Evolutionary conservation across 352 stramenopile genomes (phyloP).

Genomic region (Peronospora farinosa): DNA sequence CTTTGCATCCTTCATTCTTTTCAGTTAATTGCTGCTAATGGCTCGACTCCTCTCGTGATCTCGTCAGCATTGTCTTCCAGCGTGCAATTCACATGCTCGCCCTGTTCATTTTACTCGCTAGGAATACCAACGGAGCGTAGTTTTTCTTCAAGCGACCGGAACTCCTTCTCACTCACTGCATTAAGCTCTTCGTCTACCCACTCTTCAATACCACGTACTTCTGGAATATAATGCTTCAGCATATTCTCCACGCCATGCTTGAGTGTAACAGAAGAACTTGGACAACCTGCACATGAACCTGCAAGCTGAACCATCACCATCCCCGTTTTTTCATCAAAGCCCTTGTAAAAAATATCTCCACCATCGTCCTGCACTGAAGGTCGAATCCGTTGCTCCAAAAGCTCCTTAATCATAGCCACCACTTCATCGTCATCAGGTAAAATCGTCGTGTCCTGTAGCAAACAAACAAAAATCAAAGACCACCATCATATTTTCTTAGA

Average conservation of each 20-base stretch:
- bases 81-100: conserved; percentile 5
- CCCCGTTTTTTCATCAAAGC: conserved; percentile 93
- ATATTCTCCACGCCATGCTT: conserved; percentile 99
- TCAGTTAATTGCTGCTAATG: conserved; percentile 3
- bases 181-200: conserved; percentile 75
- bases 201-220: conserved; percentile 89
- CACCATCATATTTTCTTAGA: not conserved
- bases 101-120: conserved; percentile 51
- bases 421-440: conserved; percentile 96
- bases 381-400: conserved; percentile 96
- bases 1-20: conserved; percentile 12
- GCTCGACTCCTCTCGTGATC: conserved; percentile 4
- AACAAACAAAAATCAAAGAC: not conserved
- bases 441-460: conserved; percentile 85
- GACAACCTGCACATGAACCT: conserved; percentile 96
- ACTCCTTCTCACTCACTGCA: conserved; percentile 74
- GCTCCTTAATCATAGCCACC: conserved; percentile 99
- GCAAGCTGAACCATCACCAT: conserved; percentile 87
- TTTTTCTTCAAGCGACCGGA: conserved; percentile 76
- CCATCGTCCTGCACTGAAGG: conserved; percentile 98
- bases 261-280: conserved; percentile 95
- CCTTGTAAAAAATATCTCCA: conserved; percentile 98
- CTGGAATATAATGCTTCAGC: conserved; percentile 99
- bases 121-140: conserved; percentile 74
- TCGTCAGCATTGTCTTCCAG: not conserved